Percentiles rank a stretch among this genome's conserved stretches.
These are phyloP conservation scores for Maudiozyma bulderi DNA, from an alignment of 805 yeast genomes.

Conservation along the genomic window DNA sequence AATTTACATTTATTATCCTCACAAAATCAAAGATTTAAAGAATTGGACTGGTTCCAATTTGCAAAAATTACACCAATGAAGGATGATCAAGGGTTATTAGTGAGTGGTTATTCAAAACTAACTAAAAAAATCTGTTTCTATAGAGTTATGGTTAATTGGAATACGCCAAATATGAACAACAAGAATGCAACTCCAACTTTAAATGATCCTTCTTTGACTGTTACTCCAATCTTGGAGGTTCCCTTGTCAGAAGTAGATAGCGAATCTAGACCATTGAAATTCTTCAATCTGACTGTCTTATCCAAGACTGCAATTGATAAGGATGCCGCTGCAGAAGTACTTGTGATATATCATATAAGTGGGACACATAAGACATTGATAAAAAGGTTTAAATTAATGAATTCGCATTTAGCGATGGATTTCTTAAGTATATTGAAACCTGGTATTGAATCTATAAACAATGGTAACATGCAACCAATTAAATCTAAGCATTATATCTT, in stretches of 20 bases:
- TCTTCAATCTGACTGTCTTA: constrained; percentile 18
- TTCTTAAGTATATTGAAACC: constrained; percentile 13
- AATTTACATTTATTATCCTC: constrained; percentile 21
- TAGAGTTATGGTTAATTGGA: constrained; percentile 27
- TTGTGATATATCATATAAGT: constrained; percentile 17
- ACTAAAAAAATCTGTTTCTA: constrained; percentile 22
- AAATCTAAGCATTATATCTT: constrained; percentile 15
- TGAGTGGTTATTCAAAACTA: constrained; percentile 22
- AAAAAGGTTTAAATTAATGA: constrained; percentile 18
- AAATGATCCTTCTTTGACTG: constrained; percentile 25
- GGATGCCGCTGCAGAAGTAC: constrained; percentile 21
- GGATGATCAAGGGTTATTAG: constrained; percentile 25
- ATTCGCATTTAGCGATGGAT: constrained; percentile 15
- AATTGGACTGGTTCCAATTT: constrained; percentile 25
- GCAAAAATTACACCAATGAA: constrained; percentile 27
- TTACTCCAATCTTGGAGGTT: constrained; percentile 19
- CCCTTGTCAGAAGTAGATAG: constrained; percentile 16
- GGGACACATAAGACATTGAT: constrained; percentile 20
- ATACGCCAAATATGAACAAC: constrained; percentile 9
- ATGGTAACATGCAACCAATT: constrained; percentile 6
- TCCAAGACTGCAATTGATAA: constrained; percentile 24
- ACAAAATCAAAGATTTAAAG: constrained; percentile 18
- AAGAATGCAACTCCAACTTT: constrained; percentile 16
- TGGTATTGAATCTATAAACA: constrained; percentile 4
- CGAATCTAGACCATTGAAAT: constrained; percentile 16